Percentiles rank a stretch among this genome's conserved stretches.
Conservation (phyloP, 2,329 filamentous ascomycete genomes). For the Epichloe hybrida region DNA sequence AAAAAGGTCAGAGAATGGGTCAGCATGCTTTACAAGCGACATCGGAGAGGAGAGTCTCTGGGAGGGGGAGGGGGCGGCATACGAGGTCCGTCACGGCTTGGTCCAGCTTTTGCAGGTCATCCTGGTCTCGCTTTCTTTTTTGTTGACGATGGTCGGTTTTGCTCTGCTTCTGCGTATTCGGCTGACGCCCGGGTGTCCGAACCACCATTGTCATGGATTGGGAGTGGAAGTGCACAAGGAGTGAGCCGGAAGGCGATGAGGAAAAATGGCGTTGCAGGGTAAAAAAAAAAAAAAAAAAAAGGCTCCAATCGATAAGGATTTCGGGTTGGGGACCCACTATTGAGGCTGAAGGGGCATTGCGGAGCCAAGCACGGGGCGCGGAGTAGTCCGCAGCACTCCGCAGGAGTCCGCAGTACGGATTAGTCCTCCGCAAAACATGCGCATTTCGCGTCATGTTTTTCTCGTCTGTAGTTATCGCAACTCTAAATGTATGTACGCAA, state of each 20-base stretch:
- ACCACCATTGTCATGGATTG: conserved; percentile 15
- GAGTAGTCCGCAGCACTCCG: too few relatives aligned
- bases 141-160: conserved; percentile 21
- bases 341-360: background rate
- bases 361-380: background rate
- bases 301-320: background rate
- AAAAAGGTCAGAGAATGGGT: background rate
- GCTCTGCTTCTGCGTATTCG: conserved; percentile 15
- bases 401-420: too few relatives aligned
- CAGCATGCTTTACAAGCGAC: background rate
- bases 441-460: too few relatives aligned
- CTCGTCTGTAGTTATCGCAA: too few relatives aligned
- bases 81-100: conserved; percentile 21
- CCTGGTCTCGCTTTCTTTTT: conserved; percentile 24
- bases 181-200: conserved; percentile 11
- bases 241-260: background rate
- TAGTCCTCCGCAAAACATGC: too few relatives aligned
- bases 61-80: conserved; percentile 1
- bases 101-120: conserved; percentile 21
- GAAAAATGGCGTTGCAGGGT: background rate
- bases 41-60: background rate
- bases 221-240: too few relatives aligned
- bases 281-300: background rate
- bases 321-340: too few relatives aligned
- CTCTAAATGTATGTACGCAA: too few relatives aligned